Evolutionary conservation across 163 green algal genomes (phyloP).

Genomic region (Chloroidium sp.): DNA sequence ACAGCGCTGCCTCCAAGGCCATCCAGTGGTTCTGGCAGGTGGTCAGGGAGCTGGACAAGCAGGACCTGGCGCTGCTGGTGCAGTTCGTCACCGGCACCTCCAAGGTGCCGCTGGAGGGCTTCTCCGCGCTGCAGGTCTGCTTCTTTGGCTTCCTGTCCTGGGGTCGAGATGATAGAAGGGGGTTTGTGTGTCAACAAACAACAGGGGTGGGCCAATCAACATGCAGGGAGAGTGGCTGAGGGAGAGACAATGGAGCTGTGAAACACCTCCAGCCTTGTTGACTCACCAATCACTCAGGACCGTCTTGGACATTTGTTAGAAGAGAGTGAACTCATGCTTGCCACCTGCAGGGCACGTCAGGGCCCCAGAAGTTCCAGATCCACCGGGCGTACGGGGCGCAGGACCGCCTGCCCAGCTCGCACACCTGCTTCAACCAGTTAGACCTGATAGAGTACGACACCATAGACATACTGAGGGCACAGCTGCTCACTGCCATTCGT

Average conservation of each 20-base stretch:
- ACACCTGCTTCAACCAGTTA: constrained; percentile 99
- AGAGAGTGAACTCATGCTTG: no score
- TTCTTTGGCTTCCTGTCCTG: neutral
- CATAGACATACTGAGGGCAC: constrained; percentile 85
- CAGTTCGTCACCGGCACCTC: constrained; percentile 88
- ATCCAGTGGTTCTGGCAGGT: constrained; percentile 89
- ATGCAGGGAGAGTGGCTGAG: no score
- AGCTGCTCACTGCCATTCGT: constrained; percentile 70
- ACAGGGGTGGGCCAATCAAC: no score
- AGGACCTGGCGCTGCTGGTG: constrained; percentile 79
- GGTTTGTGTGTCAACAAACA: no score
- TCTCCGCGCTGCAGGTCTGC: constrained; percentile 64
- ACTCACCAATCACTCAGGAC: no score
- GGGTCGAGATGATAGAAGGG: no score
- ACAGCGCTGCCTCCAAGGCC: constrained; percentile 56
- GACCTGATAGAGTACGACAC: constrained; percentile 90
- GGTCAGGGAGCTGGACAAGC: constrained; percentile 72
- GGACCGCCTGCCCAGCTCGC: constrained; percentile 77
- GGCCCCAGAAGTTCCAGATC: constrained; percentile 94
- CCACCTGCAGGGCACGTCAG: constrained; percentile 73
- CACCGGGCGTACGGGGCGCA: constrained; percentile 67
- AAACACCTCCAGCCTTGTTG: no score
- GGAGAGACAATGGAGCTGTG: no score
- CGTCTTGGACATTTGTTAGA: no score
- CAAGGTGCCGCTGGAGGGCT: constrained; percentile 94